Conservation (phyloP, 139 green algal species). For the Yamagishiella unicocca region DNA sequence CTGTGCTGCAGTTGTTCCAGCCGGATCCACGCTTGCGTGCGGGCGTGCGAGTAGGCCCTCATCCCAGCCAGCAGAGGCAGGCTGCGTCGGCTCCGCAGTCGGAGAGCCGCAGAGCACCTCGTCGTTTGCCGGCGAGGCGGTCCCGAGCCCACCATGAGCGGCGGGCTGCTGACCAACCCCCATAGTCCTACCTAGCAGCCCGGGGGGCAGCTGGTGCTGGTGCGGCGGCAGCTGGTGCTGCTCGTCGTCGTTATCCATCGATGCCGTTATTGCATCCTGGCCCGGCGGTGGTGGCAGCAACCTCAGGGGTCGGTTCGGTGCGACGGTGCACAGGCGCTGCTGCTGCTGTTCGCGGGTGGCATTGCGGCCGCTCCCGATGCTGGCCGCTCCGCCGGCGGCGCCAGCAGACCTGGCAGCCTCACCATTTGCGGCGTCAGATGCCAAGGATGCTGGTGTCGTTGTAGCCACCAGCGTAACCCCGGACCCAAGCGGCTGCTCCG, state of each 20-base stretch:
- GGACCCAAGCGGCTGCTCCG: not conserved
- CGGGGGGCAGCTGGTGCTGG: not conserved
- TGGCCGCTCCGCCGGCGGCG: not conserved
- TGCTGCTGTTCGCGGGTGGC: not conserved
- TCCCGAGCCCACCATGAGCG: not conserved
- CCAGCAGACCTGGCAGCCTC: too few species aligned
- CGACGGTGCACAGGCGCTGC: not conserved
- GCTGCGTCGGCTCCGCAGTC: not conserved
- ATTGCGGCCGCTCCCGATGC: not conserved
- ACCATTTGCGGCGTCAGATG: too few species aligned
- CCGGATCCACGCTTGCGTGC: too few species aligned
- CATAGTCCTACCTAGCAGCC: too few species aligned
- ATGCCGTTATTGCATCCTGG: not conserved
- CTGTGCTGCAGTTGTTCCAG: too few species aligned
- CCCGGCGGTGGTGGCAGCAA: not conserved
- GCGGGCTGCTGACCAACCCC: not conserved
- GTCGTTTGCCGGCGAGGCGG: not conserved
- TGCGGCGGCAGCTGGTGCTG: not conserved
- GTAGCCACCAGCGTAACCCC: too few species aligned
- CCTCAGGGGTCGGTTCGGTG: not conserved
- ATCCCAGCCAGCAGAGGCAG: too few species aligned
- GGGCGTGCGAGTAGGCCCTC: too few species aligned
- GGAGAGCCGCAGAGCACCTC: slow-evolving; percentile 34
- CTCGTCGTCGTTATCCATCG: too few species aligned
- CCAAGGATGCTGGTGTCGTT: too few species aligned